Conservation (phyloP, 805 yeast genomes). For the Cyberlindnera saturnus region DNA sequence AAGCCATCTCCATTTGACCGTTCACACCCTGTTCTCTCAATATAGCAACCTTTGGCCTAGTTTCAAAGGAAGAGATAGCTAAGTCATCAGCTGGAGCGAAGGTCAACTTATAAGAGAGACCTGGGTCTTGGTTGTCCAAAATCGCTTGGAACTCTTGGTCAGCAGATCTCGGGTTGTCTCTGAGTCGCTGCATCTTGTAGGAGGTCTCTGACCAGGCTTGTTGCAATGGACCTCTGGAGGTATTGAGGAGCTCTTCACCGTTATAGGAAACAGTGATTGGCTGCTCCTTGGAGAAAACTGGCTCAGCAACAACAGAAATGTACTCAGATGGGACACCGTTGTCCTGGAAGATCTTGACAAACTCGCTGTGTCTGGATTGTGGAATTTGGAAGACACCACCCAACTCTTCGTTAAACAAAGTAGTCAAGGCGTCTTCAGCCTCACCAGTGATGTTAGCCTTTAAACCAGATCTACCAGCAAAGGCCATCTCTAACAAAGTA, state of each 20-base stretch:
- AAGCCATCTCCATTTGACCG: slow-evolving; percentile 98
- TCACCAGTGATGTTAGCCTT: slow-evolving; percentile 39
- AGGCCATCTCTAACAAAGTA: slow-evolving; percentile 90
- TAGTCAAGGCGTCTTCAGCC: slow-evolving; percentile 40
- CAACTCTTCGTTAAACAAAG: slow-evolving; percentile 85
- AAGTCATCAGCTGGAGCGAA: slow-evolving; percentile 53
- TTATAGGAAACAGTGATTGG: slow-evolving; percentile 41
- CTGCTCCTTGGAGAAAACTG: slow-evolving; percentile 52
- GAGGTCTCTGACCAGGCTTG: slow-evolving; percentile 85
- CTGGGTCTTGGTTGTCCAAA: slow-evolving; percentile 81
- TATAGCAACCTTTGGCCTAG: slow-evolving; percentile 86
- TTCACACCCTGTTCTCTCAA: slow-evolving; percentile 98
- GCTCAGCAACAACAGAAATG: slow-evolving; percentile 64
- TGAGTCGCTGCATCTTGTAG: slow-evolving; percentile 78
- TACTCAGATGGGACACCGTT: slow-evolving; percentile 52
- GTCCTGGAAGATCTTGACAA: slow-evolving; percentile 47
- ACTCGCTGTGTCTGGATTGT: slow-evolving; percentile 44
- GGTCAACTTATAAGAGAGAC: slow-evolving; percentile 75
- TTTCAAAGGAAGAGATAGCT: slow-evolving; percentile 28
- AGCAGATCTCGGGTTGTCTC: slow-evolving; percentile 92
- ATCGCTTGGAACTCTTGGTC: slow-evolving; percentile 77
- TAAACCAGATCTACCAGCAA: slow-evolving; percentile 88
- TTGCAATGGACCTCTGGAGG: slow-evolving; percentile 67
- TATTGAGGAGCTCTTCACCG: slow-evolving; percentile 39
- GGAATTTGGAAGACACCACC: slow-evolving; percentile 93